These are phyloP conservation scores for Phytophthora nicotianae DNA, from an alignment of 352 stramenopile genomes.

Conservation along the genomic window DNA sequence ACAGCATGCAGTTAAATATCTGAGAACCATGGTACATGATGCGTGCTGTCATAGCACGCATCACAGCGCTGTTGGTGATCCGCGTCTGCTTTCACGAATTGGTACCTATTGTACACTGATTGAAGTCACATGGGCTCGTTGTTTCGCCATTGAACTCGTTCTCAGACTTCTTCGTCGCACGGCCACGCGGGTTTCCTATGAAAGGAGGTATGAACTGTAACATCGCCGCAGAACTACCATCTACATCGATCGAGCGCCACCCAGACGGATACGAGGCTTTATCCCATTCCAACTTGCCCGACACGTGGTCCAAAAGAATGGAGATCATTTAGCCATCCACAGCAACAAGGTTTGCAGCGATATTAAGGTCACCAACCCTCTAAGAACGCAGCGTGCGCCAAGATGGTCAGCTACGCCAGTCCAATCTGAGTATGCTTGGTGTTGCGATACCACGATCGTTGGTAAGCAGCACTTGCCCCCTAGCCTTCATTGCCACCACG, in stretches of 20 bases:
- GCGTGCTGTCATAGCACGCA: no score
- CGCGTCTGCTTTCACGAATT: constrained; percentile 1
- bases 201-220: background rate
- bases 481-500: background rate
- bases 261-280: background rate
- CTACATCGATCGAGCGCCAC: constrained; percentile 10
- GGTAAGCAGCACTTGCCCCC: background rate
- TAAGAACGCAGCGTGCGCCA: constrained; percentile 15
- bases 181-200: background rate
- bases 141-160: background rate
- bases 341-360: background rate
- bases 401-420: constrained; percentile 10
- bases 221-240: constrained; percentile 2
- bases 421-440: constrained; percentile 27
- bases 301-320: background rate
- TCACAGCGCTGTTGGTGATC: constrained; percentile 1
- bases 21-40: no score
- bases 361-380: constrained; percentile 6
- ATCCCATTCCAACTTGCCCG: background rate
- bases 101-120: no score
- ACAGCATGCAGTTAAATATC: no score
- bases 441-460: constrained; percentile 8
- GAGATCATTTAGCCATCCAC: background rate
- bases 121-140: no score
- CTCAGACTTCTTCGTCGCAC: constrained; percentile 12